Conservation (phyloP, 352 stramenopile species). For the Phytophthora fragariaefolia region DNA sequence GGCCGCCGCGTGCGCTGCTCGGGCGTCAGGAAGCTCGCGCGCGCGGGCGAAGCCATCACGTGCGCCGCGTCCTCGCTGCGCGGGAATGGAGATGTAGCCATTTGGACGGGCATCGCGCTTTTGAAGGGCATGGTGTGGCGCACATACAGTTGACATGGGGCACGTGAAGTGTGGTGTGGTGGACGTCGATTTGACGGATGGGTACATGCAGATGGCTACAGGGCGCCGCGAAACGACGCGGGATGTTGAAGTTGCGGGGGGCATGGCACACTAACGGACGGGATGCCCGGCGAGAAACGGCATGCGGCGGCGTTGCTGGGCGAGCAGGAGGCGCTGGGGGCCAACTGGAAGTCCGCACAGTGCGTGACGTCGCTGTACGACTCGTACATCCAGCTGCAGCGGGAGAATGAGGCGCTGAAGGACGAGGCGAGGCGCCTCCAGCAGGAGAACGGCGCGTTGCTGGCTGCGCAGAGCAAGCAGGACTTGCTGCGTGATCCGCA, state of each 20-base stretch:
- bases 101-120: background rate
- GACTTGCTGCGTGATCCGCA: slow-evolving; percentile 21
- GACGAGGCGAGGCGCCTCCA: slow-evolving; percentile 17
- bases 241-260: slow-evolving; percentile 17
- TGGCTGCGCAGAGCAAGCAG: slow-evolving; percentile 5
- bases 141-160: background rate
- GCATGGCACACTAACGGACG: slow-evolving; percentile 16
- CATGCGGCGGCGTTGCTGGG: slow-evolving; percentile 11
- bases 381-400: slow-evolving; percentile 68
- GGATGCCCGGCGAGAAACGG: slow-evolving; percentile 30
- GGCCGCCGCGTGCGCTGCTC: slow-evolving; percentile 17
- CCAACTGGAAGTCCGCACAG: slow-evolving; percentile 76
- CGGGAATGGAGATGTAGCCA: slow-evolving; percentile 16
- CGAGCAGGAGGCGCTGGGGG: slow-evolving; percentile 33
- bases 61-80: too few relatives aligned
- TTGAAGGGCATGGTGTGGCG: background rate
- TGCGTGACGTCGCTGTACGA: slow-evolving; percentile 83
- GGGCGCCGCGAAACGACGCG: background rate
- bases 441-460: slow-evolving; percentile 19
- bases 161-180: background rate
- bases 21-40: too few relatives aligned
- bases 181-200: too few relatives aligned
- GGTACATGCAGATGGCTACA: slow-evolving; percentile 1
- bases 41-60: too few relatives aligned
- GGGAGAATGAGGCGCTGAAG: slow-evolving; percentile 48